phyloP scores from a whole-genome alignment of 345 rosid genomes.

The Cardamine occulta region DNA sequence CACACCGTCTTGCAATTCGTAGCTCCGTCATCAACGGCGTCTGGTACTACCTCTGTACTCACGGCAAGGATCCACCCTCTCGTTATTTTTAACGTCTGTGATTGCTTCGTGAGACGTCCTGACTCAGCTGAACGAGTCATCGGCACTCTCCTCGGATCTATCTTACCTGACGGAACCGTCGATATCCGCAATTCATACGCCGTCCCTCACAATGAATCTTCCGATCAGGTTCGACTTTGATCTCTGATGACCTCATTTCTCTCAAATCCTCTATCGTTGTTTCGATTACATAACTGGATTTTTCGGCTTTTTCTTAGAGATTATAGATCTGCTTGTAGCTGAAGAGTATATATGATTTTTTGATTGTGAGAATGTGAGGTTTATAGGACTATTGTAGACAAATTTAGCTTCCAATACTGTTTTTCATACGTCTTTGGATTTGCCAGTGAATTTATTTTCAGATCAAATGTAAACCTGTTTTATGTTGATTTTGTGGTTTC shows the following conservation, averaged over 20 bases:
- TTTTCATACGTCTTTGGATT: neutral
- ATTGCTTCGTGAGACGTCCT: slow-evolving; percentile 91
- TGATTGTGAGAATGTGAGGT: slow-evolving; percentile 9
- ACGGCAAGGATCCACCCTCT: slow-evolving; percentile 84
- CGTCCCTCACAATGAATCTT: slow-evolving; percentile 93
- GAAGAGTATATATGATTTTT: neutral
- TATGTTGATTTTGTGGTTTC: neutral
- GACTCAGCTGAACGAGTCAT: slow-evolving; percentile 94
- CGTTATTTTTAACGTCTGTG: slow-evolving; percentile 91
- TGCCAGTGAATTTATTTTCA: neutral
- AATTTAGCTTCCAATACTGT: slow-evolving; percentile 4
- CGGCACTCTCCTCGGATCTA: slow-evolving; percentile 94
- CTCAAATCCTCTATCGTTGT: neutral
- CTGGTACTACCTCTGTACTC: slow-evolving; percentile 35
- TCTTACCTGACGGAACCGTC: slow-evolving; percentile 83
- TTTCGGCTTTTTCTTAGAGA: neutral
- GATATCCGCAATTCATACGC: slow-evolving; percentile 95
- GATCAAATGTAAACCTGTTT: neutral
- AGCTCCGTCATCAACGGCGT: slow-evolving; percentile 39
- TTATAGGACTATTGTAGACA: neutral
- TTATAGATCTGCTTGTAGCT: slow-evolving; percentile 35
- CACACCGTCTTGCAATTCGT: slow-evolving; percentile 73
- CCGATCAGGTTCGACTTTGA: slow-evolving; percentile 65
- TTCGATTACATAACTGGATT: neutral
- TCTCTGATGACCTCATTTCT: neutral